Percentiles rank a stretch among this genome's conserved stretches.
phyloP scores from a whole-genome alignment of 768 basidiomycete genomes.

The Auricularia heimuer region DNA sequence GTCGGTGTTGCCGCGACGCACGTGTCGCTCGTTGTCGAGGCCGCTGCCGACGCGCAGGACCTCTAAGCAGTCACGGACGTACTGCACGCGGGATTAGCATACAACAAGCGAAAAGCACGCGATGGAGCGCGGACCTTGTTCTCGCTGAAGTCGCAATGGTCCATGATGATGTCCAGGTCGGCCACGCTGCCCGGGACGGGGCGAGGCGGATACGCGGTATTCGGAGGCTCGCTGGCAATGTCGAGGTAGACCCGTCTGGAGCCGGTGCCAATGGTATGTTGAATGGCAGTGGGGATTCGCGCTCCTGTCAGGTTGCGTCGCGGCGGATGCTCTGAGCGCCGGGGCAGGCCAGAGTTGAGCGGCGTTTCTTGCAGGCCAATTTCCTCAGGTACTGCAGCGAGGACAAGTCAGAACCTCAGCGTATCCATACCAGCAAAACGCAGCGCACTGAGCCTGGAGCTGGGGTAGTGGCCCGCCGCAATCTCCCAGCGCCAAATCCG shows the following conservation, averaged over 20 bases:
- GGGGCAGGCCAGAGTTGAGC: constrained; percentile 68
- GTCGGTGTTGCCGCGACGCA: constrained; percentile 66
- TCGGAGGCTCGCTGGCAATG: constrained; percentile 46
- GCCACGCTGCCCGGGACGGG: constrained; percentile 77
- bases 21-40: constrained; percentile 68
- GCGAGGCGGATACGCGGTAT: constrained; percentile 76
- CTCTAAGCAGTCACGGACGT: constrained; percentile 96
- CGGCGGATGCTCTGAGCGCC: constrained; percentile 20
- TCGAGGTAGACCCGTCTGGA: constrained; percentile 71
- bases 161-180: constrained; percentile 86
- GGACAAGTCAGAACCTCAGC: neutral
- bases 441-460: constrained; percentile 59
- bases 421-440: neutral
- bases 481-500: constrained; percentile 96
- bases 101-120: neutral
- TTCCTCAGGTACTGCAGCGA: constrained; percentile 54
- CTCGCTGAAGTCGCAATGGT: constrained; percentile 83
- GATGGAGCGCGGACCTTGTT: constrained; percentile 43
- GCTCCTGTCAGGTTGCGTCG: neutral
- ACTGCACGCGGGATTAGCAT: constrained; percentile 35
- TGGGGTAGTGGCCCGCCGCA: constrained; percentile 88
- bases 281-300: constrained; percentile 14
- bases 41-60: constrained; percentile 85
- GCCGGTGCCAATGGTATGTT: constrained; percentile 62
- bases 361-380: constrained; percentile 46